These are phyloP conservation scores for Collybia nuda DNA, from an alignment of 768 basidiomycete genomes.

Conservation along the genomic window DNA sequence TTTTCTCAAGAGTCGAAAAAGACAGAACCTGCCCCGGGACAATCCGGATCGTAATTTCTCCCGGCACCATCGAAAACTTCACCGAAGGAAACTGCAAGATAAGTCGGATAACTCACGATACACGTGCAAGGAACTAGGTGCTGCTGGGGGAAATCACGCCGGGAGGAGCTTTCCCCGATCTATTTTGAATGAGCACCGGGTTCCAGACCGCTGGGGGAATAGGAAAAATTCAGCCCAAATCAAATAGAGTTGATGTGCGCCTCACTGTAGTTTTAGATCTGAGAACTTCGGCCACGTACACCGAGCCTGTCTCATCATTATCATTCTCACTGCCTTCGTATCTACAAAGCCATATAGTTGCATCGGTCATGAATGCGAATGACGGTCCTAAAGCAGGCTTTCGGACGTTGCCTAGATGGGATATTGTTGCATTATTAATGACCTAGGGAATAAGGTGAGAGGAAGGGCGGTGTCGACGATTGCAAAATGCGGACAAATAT, in stretches of 20 bases:
- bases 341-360: conserved; percentile 66
- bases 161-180: conserved; percentile 21
- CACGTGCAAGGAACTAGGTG: too few species aligned
- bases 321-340: conserved; percentile 11
- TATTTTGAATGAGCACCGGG: conserved; percentile 40
- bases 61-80: too few species aligned
- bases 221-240: conserved; percentile 4
- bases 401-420: conserved; percentile 22
- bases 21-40: too few species aligned
- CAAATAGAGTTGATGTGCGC: neutral
- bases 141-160: neutral
- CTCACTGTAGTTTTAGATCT: conserved; percentile 42
- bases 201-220: conserved; percentile 31
- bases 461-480: conserved; percentile 11
- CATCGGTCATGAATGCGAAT: conserved; percentile 71
- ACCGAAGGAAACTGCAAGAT: too few species aligned
- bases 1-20: too few species aligned
- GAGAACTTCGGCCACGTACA: conserved; percentile 39
- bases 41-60: too few species aligned
- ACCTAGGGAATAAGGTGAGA: conserved; percentile 38
- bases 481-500: conserved; percentile 48
- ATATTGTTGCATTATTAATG: conserved; percentile 53
- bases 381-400: conserved; percentile 79
- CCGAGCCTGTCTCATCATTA: conserved; percentile 14
- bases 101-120: too few species aligned